Evolutionary conservation across 2,329 filamentous ascomycete species (phyloP), one percentile per base, ranked within the genome.

Genomic region (Diaporthe citri): DNA sequence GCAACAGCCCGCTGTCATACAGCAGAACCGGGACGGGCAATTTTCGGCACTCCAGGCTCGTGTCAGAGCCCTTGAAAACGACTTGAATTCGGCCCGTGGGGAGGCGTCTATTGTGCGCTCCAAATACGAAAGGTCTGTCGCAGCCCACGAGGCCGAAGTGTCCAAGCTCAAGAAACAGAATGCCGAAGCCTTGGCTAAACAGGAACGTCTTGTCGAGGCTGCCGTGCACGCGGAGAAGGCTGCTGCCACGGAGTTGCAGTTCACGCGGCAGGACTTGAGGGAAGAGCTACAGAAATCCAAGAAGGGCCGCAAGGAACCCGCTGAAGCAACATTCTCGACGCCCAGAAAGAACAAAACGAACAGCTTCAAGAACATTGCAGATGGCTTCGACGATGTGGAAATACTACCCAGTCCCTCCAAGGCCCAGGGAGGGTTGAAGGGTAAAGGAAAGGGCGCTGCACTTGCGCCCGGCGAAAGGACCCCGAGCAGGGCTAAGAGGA

Each of bases 371-470:
- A 74, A 88, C 1, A 85, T 93, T 67, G 89, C 93, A 1, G 94
- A 97, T 82, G 94, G 94, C 0, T 97, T 97, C 79, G 93, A 96
- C 75, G 91, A 94, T 75, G 85, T 90, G 77, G 90, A 91, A 76
- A 85, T 90, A 72, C 85, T 86, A 10, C 81, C 82, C 7, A 91
- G 90, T 73, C 90, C 90, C 0, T 88, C 83, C 79, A 90, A 89
- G 78, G 86, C 85, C 0, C 85, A 87, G 70, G 83, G 85, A 51
- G 76, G 74, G 2, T 70, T 81, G 80, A 77, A 84, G 77, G 70
- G 77, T 78, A 86, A 82, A 76, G 84, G 86, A 71, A 77, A 84
- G 78, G 60, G 76, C 77, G 85, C 82, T 76, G 84, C 85, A 72
- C 81, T 82, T 0, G 85, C 85, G 0, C 82, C 87, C 0, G 83